These are phyloP conservation scores for Trichophyton benhamiae DNA, from an alignment of 2,329 filamentous ascomycete genomes.

Conservation along the genomic window DNA sequence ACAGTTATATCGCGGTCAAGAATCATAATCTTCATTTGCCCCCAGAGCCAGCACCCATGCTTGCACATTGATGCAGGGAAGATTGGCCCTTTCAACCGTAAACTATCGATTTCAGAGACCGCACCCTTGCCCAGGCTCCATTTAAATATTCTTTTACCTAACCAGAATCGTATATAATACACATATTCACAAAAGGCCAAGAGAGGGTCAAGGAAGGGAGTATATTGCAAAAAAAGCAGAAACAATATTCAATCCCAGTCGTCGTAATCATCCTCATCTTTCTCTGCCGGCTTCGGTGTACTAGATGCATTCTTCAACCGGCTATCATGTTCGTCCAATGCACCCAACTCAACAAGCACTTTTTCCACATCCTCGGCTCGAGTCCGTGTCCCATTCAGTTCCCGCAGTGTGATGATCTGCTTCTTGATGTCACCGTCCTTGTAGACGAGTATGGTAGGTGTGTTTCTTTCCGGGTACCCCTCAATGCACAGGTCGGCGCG, in stretches of 20 bases:
- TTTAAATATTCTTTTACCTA: neutral
- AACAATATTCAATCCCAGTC: conserved; percentile 45
- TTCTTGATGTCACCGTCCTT: conserved; percentile 82
- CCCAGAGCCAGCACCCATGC: neutral
- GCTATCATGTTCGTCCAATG: conserved; percentile 64
- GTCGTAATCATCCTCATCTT: conserved; percentile 38
- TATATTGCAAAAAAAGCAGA: neutral
- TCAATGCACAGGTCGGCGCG: conserved; percentile 86
- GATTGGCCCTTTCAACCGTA: neutral
- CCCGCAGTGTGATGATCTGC: conserved; percentile 80
- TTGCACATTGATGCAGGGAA: neutral
- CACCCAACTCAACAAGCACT: conserved; percentile 69
- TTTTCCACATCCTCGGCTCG: conserved; percentile 65
- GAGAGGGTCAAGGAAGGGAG: neutral
- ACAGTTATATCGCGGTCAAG: neutral
- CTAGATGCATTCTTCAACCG: conserved; percentile 52
- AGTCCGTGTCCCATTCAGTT: conserved; percentile 60
- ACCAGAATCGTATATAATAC: conserved; percentile 1
- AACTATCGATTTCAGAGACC: neutral
- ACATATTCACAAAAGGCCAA: neutral
- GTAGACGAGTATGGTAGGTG: conserved; percentile 86
- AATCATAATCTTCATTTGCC: neutral
- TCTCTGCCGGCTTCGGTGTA: conserved; percentile 41
- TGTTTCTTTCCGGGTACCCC: conserved; percentile 88
- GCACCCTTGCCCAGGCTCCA: neutral